phyloP scores from a whole-genome alignment of 495 filamentous ascomycete genomes.

The Pyronema omphalodes region DNA sequence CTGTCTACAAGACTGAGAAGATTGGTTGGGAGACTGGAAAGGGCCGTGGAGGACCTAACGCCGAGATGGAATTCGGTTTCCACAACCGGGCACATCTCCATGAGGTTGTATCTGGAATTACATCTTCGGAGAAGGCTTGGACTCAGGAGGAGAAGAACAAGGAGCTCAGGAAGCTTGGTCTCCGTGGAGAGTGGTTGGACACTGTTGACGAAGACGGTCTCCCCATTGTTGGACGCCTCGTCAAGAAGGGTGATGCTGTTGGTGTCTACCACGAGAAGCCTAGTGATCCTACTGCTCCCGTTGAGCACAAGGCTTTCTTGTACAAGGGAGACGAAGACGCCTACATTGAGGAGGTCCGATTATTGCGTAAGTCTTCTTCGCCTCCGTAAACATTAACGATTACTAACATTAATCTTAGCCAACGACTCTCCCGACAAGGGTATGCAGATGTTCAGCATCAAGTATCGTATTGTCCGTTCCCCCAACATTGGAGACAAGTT shows the following conservation, averaged over 20 bases:
- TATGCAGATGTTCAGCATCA: slow-evolving; percentile 70
- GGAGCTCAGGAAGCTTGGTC: slow-evolving; percentile 28
- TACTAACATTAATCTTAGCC: slow-evolving; percentile 1
- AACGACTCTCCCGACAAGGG: slow-evolving; percentile 53
- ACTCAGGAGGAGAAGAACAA: slow-evolving; percentile 28
- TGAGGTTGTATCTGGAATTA: slow-evolving; percentile 23
- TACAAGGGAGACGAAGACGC: slow-evolving; percentile 78
- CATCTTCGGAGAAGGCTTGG: slow-evolving; percentile 7
- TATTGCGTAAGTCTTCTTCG: slow-evolving; percentile 45
- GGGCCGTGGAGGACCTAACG: slow-evolving; percentile 33
- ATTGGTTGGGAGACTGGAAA: slow-evolving; percentile 59
- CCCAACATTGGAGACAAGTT: slow-evolving; percentile 98
- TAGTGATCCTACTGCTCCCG: slow-evolving; percentile 58
- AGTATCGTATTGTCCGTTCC: slow-evolving; percentile 73
- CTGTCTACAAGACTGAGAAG: slow-evolving; percentile 93
- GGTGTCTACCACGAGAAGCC: slow-evolving; percentile 81
- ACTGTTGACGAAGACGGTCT: slow-evolving; percentile 74
- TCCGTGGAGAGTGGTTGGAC: slow-evolving; percentile 44
- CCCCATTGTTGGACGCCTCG: slow-evolving; percentile 52
- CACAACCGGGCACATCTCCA: slow-evolving; percentile 14
- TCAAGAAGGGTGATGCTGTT: slow-evolving; percentile 64
- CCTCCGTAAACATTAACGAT: background rate
- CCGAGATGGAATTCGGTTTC: slow-evolving; percentile 19
- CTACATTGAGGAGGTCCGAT: slow-evolving; percentile 79
- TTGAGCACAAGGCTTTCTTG: slow-evolving; percentile 60